Evolutionary conservation across 2,329 filamentous ascomycete species (phyloP).

Genomic region (Macrophomina phaseolina): DNA sequence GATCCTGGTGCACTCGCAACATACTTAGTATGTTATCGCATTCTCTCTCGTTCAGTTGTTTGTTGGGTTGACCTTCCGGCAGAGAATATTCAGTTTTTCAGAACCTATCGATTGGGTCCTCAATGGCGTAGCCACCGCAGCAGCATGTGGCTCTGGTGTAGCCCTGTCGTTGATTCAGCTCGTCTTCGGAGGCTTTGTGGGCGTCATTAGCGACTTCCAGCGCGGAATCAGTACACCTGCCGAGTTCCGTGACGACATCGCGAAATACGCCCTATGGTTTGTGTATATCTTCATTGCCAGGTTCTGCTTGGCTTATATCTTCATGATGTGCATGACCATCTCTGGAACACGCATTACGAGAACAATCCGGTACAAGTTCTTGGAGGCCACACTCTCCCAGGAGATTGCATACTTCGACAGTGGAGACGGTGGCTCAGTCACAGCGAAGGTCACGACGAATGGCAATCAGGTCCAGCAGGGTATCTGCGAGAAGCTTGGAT

Average conservation of each 20-base stretch:
- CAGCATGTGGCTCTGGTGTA: constrained; percentile 52
- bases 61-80: not conserved
- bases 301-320: constrained; percentile 48
- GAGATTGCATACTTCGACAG: constrained; percentile 72
- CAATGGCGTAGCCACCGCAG: constrained; percentile 39
- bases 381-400: constrained; percentile 68
- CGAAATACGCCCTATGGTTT: constrained; percentile 48
- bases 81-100: constrained; percentile 46
- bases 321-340: constrained; percentile 77
- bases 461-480: constrained; percentile 93
- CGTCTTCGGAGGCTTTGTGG: constrained; percentile 59
- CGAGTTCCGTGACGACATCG: constrained; percentile 46
- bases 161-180: constrained; percentile 57
- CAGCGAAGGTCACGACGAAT: constrained; percentile 90
- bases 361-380: constrained; percentile 58
- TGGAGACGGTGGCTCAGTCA: constrained; percentile 72
- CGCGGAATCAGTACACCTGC: constrained; percentile 39
- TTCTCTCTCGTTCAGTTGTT: no score
- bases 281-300: constrained; percentile 41
- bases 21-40: not conserved
- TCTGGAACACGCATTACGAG: constrained; percentile 49
- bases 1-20: constrained; percentile 8
- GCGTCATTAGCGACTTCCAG: constrained; percentile 52
- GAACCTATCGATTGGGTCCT: constrained; percentile 40
- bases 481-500: constrained; percentile 61